Evolutionary conservation across 2,329 filamentous ascomycete genomes (phyloP).

Genomic region (Hypomyces perniciosus): DNA sequence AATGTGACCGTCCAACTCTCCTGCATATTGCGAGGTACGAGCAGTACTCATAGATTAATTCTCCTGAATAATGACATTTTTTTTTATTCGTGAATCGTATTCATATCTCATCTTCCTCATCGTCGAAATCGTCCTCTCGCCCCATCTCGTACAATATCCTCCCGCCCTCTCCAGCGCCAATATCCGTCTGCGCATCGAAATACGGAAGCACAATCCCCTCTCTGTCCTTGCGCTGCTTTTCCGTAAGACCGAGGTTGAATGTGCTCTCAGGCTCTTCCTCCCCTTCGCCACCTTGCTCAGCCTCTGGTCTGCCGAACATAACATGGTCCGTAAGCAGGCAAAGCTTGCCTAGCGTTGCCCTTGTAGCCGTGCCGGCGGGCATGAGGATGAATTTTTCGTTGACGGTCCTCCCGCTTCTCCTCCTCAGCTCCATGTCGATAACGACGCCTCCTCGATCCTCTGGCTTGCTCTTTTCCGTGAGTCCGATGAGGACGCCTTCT

Average conservation of each 20-base stretch:
- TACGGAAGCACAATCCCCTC: slow-evolving; percentile 92
- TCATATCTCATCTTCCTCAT: slow-evolving; percentile 88
- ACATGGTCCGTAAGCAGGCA: slow-evolving; percentile 72
- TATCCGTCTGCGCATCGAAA: slow-evolving; percentile 86
- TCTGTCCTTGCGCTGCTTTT: slow-evolving; percentile 79
- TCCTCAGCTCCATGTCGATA: slow-evolving; percentile 77
- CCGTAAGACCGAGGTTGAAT: slow-evolving; percentile 81
- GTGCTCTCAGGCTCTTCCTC: slow-evolving; percentile 63
- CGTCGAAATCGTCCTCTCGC: slow-evolving; percentile 91
- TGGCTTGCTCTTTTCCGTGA: slow-evolving; percentile 44
- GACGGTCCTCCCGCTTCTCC: slow-evolving; percentile 74
- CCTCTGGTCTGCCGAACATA: slow-evolving; percentile 49
- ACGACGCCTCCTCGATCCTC: slow-evolving; percentile 50
- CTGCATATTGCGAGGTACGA: too few species aligned
- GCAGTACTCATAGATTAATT: not conserved
- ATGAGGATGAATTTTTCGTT: slow-evolving; percentile 57
- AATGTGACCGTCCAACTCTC: not conserved
- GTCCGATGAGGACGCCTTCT: slow-evolving; percentile 71
- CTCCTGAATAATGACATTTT: not conserved
- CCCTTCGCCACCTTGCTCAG: slow-evolving; percentile 29
- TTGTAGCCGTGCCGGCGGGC: slow-evolving; percentile 20
- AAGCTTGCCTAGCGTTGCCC: slow-evolving; percentile 26
- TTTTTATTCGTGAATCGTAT: slow-evolving; percentile 42
- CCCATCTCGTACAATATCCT: slow-evolving; percentile 97
- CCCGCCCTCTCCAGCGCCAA: slow-evolving; percentile 75